phyloP scores from a whole-genome alignment of 2,329 filamentous ascomycete genomes.

The Cladophialophora bantiana region DNA sequence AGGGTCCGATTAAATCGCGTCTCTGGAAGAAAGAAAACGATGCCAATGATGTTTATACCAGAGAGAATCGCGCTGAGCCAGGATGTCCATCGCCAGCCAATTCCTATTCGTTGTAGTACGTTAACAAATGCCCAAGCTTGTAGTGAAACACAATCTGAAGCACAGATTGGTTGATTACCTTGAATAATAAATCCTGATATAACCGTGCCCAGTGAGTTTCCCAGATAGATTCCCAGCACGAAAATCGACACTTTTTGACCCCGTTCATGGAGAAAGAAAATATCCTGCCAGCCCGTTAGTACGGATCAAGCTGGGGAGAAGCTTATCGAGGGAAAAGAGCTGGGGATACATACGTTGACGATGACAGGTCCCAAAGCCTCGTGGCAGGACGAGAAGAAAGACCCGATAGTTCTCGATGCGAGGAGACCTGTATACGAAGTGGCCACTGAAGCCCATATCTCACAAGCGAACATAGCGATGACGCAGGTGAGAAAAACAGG shows the following conservation, averaged over 20 bases:
- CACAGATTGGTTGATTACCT: too few relatives aligned
- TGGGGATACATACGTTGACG: constrained; percentile 28
- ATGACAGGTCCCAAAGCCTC: constrained; percentile 25
- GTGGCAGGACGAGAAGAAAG: constrained; percentile 1
- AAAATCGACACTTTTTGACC: constrained; percentile 23
- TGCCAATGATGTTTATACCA: constrained; percentile 11
- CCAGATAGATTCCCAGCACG: constrained; percentile 13
- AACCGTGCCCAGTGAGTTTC: constrained; percentile 20
- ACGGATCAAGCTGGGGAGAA: too few relatives aligned
- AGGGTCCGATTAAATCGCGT: constrained; percentile 8
- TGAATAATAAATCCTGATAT: constrained; percentile 22
- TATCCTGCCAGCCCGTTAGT: constrained; percentile 12
- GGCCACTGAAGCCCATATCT: constrained; percentile 27
- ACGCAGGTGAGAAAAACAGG: constrained; percentile 46
- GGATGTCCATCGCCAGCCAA: constrained; percentile 20
- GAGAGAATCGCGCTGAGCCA: too few relatives aligned
- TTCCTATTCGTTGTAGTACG: too few relatives aligned
- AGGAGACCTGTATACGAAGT: constrained; percentile 17
- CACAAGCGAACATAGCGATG: constrained; percentile 45
- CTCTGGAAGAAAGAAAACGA: constrained; percentile 22
- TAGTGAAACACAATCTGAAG: neutral
- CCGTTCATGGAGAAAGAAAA: constrained; percentile 26
- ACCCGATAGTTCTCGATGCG: constrained; percentile 5
- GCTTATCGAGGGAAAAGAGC: too few relatives aligned
- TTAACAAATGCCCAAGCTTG: too few relatives aligned